Evolutionary conservation across 805 yeast species (phyloP), one percentile per base, ranked within the genome.

Genomic region (Hermanozyma aechmeae): DNA sequence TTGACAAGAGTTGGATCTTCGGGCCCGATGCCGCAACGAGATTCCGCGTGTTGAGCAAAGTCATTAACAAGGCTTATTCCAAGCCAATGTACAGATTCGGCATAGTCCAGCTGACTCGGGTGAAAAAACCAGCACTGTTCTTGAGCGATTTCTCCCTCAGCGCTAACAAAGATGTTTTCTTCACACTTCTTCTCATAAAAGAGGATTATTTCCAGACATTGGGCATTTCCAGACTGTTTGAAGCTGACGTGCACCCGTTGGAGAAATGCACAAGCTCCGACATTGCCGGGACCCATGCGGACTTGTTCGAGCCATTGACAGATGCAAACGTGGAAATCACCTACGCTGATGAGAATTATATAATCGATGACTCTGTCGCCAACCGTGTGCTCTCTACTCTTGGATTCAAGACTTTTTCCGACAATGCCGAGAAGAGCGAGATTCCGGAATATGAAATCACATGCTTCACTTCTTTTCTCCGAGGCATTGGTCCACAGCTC

Each of bases 51-150:
- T 44, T 37, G 41, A 35, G 43, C 5, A 32, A 44, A 6, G 32
- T 67, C n/a, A 46, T 74, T 32, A 74, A 74, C 43, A 54, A 58
- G 31, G 73, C 73, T 1, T 74, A 73, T 45, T 53, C 64, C 35
- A 68, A 64, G 34, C 67, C 70, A 7, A 50, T 67, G 32, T 58
- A 35, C 45, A 59, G 58, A 37, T 74, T 52, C 39, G 54, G 58
- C 1, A 43, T 69, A 6, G 58, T 74, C 13, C 35, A 39, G 11
- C 50, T 68, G 0, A 50, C 60, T 4, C 52, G 81, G 30, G 52
- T 74, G 16, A 56, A 59, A 26, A 16, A 39, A 16, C 32, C 39
- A 1, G 37, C 36, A 0, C 16, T 37, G 1, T 40, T 57, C 15
- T 23, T 44, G 16, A 24, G 33, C 2, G 62, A 58, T 34, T 36